Percentiles rank a stretch among this genome's conserved stretches.
Evolutionary conservation across 169 alveolate species (phyloP).

Genomic region (Plasmodium vinckei): DNA sequence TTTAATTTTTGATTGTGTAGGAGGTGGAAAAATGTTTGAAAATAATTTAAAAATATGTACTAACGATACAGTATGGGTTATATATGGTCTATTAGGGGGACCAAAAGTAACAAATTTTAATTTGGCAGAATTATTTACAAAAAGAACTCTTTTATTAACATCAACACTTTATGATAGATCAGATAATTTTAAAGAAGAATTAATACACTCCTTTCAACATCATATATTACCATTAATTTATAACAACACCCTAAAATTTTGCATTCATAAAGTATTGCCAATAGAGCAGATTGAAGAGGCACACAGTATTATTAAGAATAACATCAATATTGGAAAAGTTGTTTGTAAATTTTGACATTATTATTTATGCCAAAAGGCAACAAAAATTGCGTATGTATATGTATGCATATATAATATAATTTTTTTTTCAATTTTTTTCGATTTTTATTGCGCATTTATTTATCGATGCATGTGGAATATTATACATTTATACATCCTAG

Average conservation of each 20-base stretch:
- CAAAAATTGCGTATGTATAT: neutral
- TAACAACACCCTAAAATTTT: neutral
- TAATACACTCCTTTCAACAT: conserved; percentile 23
- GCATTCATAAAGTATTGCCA: conserved; percentile 9
- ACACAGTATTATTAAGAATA: conserved; percentile 8
- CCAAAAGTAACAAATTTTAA: conserved; percentile 2
- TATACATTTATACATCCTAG: too few relatives aligned
- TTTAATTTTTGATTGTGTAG: conserved; percentile 32
- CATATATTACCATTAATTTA: conserved; percentile 3
- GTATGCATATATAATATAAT: neutral
- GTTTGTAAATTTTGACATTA: conserved; percentile 13
- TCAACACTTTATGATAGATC: conserved; percentile 25
- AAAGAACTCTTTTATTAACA: conserved; percentile 15
- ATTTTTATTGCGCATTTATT: neutral
- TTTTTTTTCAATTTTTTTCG: neutral
- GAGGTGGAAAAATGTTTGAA: conserved; percentile 15
- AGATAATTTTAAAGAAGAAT: conserved; percentile 7
- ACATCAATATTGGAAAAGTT: conserved; percentile 16
- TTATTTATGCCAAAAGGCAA: too few relatives aligned
- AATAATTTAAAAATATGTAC: conserved; percentile 18
- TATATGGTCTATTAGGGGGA: conserved; percentile 17
- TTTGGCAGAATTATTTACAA: neutral
- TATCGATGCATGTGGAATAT: too few relatives aligned
- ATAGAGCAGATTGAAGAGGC: conserved; percentile 19
- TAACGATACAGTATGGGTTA: conserved; percentile 6